phyloP scores from a whole-genome alignment of 2,329 filamentous ascomycete species.

The Xylariaceae sp. region DNA sequence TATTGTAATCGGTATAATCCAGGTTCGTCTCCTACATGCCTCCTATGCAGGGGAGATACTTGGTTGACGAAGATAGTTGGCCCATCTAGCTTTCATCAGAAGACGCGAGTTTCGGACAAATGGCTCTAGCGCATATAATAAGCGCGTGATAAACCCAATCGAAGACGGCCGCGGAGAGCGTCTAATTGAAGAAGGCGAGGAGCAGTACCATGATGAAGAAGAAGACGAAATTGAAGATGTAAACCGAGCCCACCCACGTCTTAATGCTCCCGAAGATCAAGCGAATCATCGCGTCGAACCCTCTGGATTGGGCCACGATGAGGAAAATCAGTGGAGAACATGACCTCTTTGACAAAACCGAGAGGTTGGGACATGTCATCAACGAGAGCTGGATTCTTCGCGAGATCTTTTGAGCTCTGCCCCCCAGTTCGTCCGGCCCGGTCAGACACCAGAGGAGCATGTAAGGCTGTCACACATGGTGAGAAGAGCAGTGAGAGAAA shows the following conservation, averaged over 20 bases:
- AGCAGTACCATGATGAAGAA: conserved; percentile 14
- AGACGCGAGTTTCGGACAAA: conserved; percentile 7
- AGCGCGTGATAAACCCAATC: conserved; percentile 7
- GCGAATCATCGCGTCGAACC: conserved; percentile 11
- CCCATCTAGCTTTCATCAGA: conserved; percentile 25
- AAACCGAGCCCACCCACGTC: conserved; percentile 3
- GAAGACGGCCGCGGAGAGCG: conserved; percentile 11
- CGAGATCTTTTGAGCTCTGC: too few species aligned
- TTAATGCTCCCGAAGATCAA: conserved; percentile 10
- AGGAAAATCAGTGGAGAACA: conserved; percentile 14
- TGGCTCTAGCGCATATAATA: conserved; percentile 6
- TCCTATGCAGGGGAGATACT: background rate
- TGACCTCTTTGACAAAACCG: background rate
- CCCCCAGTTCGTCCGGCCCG: too few species aligned
- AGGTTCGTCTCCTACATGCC: conserved; percentile 38
- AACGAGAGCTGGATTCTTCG: too few species aligned
- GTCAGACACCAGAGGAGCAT: too few species aligned
- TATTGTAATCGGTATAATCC: conserved; percentile 49
- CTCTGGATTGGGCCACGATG: conserved; percentile 12
- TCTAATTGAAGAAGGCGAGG: conserved; percentile 16
- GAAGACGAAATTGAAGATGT: conserved; percentile 3
- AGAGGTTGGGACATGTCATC: too few species aligned
- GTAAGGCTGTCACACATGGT: too few species aligned
- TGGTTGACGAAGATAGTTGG: conserved; percentile 24
- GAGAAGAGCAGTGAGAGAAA: too few species aligned